These are phyloP conservation scores for Angomonas deanei DNA, from an alignment of 208 protist species.

Conservation along the genomic window DNA sequence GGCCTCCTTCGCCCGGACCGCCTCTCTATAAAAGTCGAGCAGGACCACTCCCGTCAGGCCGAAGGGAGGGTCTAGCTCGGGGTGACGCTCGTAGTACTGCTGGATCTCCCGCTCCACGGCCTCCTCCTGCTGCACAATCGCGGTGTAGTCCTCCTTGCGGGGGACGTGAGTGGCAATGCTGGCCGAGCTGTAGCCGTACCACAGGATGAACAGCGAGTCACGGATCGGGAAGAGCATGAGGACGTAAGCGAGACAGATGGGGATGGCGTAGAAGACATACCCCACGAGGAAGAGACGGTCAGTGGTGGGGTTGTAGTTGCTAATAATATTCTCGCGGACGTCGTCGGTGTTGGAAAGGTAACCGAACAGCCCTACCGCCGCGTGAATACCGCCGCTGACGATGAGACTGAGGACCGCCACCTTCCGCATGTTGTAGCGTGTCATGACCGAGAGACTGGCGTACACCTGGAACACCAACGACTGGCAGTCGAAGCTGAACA, in stretches of 20 bases:
- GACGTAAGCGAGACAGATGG: slow-evolving; percentile 59
- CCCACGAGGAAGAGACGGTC: slow-evolving; percentile 54
- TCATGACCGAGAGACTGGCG: slow-evolving; percentile 46
- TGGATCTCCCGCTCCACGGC: slow-evolving; percentile 17
- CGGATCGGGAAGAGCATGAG: slow-evolving; percentile 69
- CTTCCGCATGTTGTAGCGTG: slow-evolving; percentile 48
- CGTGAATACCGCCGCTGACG: slow-evolving; percentile 46
- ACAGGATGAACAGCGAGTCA: slow-evolving; percentile 74
- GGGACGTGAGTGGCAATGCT: slow-evolving; percentile 60
- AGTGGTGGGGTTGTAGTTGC: slow-evolving; percentile 64
- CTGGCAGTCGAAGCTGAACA: slow-evolving; percentile 85
- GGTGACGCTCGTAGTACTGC: not conserved
- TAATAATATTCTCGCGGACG: slow-evolving; percentile 70
- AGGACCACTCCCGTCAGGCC: not conserved
- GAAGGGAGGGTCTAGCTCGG: not conserved
- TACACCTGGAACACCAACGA: slow-evolving; percentile 78
- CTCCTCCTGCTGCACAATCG: slow-evolving; percentile 30
- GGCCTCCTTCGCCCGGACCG: not conserved
- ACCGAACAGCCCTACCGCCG: slow-evolving; percentile 63
- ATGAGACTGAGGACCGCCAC: slow-evolving; percentile 48
- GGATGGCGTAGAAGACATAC: slow-evolving; percentile 52
- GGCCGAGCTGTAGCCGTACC: slow-evolving; percentile 63
- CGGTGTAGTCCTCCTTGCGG: slow-evolving; percentile 32
- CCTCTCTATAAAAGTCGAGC: not conserved
- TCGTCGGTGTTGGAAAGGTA: slow-evolving; percentile 54